These are phyloP conservation scores for Trichophyton verrucosum DNA, from an alignment of 2,329 filamentous ascomycete genomes.

Conservation along the genomic window DNA sequence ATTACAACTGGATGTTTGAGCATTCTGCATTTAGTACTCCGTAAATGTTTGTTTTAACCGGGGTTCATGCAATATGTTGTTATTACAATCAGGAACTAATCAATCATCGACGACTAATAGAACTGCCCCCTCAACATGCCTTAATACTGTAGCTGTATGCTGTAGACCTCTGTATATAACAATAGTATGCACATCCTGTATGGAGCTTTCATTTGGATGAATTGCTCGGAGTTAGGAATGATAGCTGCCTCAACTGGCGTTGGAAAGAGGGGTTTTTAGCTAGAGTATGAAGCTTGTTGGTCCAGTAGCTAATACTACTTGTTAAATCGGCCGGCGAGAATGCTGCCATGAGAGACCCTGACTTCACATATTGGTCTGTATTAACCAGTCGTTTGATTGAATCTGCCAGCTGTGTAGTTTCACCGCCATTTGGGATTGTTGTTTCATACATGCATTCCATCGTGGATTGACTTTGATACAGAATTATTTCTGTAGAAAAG, in stretches of 20 bases:
- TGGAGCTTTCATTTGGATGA: no score
- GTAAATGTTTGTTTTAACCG: background rate
- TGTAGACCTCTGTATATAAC: no score
- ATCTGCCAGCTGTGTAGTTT: background rate
- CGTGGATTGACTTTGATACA: background rate
- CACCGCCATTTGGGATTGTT: background rate
- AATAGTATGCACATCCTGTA: no score
- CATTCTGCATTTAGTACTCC: background rate
- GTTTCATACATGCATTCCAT: background rate
- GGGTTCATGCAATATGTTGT: background rate
- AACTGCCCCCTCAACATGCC: no score
- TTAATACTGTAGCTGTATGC: no score
- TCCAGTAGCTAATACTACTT: background rate
- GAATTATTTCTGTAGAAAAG: background rate
- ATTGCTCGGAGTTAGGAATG: no score
- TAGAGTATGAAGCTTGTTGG: background rate
- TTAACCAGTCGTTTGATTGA: background rate
- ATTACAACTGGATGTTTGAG: background rate
- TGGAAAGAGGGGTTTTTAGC: background rate
- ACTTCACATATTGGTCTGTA: background rate
- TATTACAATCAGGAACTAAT: no score
- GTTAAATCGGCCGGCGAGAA: background rate
- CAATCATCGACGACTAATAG: no score
- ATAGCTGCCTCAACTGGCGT: background rate
- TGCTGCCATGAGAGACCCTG: background rate